A percentile compares a stretch with the other conserved stretches of the same genome.
Conservation (phyloP, 129 eudicot species). For the Tagetes patula region DNA sequence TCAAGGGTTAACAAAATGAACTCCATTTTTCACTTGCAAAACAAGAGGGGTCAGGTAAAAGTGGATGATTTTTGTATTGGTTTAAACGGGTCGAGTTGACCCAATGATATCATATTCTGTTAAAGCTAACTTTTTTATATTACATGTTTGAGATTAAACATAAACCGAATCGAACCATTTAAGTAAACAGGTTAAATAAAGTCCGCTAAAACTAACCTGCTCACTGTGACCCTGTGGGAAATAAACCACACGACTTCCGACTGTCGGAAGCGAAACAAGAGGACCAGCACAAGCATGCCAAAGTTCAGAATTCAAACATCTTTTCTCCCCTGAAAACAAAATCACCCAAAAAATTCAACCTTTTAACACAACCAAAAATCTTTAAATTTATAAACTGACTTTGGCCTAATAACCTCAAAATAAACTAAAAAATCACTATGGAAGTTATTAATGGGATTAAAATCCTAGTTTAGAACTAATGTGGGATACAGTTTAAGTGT, state of each 20-base stretch:
- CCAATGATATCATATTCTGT: neutral
- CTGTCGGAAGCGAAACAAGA: slow-evolving; percentile 77
- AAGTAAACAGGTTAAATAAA: neutral
- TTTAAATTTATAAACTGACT: neutral
- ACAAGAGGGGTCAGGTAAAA: neutral
- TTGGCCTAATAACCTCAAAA: neutral
- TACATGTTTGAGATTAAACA: neutral
- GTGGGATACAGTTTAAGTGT: neutral
- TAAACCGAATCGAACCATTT: neutral
- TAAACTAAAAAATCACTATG: neutral
- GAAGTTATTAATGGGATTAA: neutral
- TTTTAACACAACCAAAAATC: neutral
- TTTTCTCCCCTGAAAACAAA: slow-evolving; percentile 63
- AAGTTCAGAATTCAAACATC: slow-evolving; percentile 89
- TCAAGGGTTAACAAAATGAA: neutral
- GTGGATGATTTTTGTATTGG: neutral
- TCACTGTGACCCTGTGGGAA: slow-evolving; percentile 98
- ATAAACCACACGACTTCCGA: slow-evolving; percentile 89
- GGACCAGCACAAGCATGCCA: slow-evolving; percentile 99
- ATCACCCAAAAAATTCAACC: slow-evolving; percentile 9
- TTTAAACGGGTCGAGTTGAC: neutral
- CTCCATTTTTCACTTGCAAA: neutral
- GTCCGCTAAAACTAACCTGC: slow-evolving; percentile 51
- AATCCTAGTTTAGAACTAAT: neutral
- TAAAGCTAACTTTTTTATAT: neutral